Conservation (phyloP, 352 stramenopile genomes). For the Sclerospora graminicola region DNA sequence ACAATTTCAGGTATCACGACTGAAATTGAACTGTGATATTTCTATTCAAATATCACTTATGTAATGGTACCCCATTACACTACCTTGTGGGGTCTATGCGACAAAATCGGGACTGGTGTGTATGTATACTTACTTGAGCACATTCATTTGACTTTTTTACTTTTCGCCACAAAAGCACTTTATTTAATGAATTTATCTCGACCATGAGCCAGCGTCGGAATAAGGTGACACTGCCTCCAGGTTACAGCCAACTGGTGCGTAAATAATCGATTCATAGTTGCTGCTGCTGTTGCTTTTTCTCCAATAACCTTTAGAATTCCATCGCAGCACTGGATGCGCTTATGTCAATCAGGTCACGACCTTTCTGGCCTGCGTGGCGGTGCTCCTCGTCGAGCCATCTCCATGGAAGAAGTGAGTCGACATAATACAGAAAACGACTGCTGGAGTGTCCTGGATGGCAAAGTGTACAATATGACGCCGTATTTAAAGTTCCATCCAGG, state of each 20-base stretch:
- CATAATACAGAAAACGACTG: slow-evolving; percentile 88
- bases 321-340: slow-evolving; percentile 86
- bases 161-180: no score
- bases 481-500: slow-evolving; percentile 98
- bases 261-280: background rate
- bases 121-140: no score
- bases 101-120: no score
- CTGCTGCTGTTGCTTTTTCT: background rate
- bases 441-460: slow-evolving; percentile 89
- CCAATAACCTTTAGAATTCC: background rate
- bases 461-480: slow-evolving; percentile 94
- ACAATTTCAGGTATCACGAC: no score
- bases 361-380: slow-evolving; percentile 65
- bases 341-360: slow-evolving; percentile 78
- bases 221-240: slow-evolving; percentile 77
- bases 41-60: no score
- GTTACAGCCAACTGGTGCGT: slow-evolving; percentile 87
- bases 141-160: no score
- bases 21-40: no score
- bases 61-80: no score
- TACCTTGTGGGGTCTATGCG: no score
- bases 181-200: no score
- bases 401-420: slow-evolving; percentile 71
- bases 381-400: slow-evolving; percentile 49
- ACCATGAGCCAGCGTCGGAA: slow-evolving; percentile 56